Conservation (phyloP, 2,329 filamentous ascomycete species). For the Penicillium sp. region DNA sequence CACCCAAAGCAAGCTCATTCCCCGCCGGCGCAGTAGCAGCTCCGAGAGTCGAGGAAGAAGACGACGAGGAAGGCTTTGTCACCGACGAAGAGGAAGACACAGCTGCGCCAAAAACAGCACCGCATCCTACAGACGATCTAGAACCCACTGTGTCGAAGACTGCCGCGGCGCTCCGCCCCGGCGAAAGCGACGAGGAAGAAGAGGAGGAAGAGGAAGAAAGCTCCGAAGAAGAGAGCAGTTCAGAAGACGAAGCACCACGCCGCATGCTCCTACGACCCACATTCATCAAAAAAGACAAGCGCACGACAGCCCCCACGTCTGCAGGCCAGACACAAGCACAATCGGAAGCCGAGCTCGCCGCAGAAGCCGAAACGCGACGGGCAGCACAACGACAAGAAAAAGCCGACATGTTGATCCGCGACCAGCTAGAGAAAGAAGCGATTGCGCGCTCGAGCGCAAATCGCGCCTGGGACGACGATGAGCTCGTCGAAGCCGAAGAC, state of each 20-base stretch:
- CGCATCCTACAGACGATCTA: constrained; percentile 13
- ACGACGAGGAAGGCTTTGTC: constrained; percentile 60
- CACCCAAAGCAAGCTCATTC: constrained; percentile 43
- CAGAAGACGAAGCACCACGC: constrained; percentile 56
- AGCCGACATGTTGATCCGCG: constrained; percentile 78
- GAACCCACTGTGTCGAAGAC: constrained; percentile 19
- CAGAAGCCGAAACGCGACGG: constrained; percentile 41
- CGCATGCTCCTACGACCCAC: constrained; percentile 63
- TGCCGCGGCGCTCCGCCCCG: constrained; percentile 21
- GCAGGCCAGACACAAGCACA: constrained; percentile 19
- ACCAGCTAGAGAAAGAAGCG: constrained; percentile 79
- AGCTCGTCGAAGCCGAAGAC: constrained; percentile 63
- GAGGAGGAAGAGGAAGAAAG: constrained; percentile 56
- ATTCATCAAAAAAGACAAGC: constrained; percentile 64
- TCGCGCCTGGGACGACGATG: constrained; percentile 77
- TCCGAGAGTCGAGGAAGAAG: constrained; percentile 38
- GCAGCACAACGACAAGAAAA: constrained; percentile 64
- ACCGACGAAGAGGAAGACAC: constrained; percentile 54
- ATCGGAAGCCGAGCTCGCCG: constrained; percentile 36
- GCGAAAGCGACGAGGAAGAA: constrained; percentile 46
- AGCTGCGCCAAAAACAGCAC: constrained; percentile 15
- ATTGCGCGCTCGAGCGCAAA: constrained; percentile 72
- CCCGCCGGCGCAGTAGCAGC: constrained; percentile 30
- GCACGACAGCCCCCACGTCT: constrained; percentile 35
- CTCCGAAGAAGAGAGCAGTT: constrained; percentile 54